Evolutionary conservation across 2,329 filamentous ascomycete genomes (phyloP).

Genomic region (Beauveria medogensis): DNA sequence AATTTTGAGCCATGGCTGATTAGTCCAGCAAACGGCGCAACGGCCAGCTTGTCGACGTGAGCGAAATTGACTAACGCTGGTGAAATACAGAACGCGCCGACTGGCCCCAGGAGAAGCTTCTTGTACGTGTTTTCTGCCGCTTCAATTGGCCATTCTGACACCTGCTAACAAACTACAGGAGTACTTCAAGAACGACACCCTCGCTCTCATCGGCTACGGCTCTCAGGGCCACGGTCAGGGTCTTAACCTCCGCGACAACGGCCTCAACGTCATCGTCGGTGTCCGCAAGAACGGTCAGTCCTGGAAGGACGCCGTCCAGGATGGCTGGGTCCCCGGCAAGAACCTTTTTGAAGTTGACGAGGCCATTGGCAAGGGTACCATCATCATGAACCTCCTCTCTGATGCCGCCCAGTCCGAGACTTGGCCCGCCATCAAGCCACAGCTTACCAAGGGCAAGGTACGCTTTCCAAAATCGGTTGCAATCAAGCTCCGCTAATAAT

Average conservation of each 20-base stretch:
- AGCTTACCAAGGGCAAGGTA: slow-evolving; percentile 97
- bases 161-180: slow-evolving; percentile 47
- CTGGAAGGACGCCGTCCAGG: slow-evolving; percentile 94
- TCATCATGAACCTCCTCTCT: slow-evolving; percentile 98
- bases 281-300: slow-evolving; percentile 97
- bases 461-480: neutral
- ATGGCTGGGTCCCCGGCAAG: slow-evolving; percentile 97
- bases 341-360: slow-evolving; percentile 98
- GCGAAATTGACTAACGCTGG: slow-evolving; percentile 18
- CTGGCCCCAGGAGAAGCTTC: slow-evolving; percentile 97
- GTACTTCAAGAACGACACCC: slow-evolving; percentile 99
- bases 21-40: neutral
- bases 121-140: slow-evolving; percentile 41
- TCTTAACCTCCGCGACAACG: slow-evolving; percentile 99
- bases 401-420: slow-evolving; percentile 98
- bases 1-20: neutral
- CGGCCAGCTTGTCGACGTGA: neutral
- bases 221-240: slow-evolving; percentile 98
- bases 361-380: slow-evolving; percentile 86
- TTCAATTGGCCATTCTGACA: slow-evolving; percentile 3
- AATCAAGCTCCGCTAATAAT: neutral
- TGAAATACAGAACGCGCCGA: slow-evolving; percentile 74
- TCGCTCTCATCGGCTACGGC: slow-evolving; percentile 96
- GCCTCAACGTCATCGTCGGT: slow-evolving; percentile 97
- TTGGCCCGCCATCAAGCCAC: slow-evolving; percentile 96